Percentiles rank a stretch among this genome's conserved stretches.
phyloP scores from a whole-genome alignment of 495 filamentous ascomycete species.

The Zalerion maritima region DNA sequence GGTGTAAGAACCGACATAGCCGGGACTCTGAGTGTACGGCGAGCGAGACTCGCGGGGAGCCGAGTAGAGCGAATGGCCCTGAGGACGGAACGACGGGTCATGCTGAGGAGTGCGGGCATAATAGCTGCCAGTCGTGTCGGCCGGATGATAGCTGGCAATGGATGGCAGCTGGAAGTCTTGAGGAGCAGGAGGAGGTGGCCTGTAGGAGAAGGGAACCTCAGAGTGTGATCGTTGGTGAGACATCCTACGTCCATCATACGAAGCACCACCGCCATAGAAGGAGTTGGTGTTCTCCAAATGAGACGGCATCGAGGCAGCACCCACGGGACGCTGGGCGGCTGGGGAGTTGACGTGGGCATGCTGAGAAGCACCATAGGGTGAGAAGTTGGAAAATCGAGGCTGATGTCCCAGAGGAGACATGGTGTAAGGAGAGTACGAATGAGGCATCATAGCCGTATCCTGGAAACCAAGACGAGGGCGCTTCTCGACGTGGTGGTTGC shows the following conservation, averaged over 20 bases:
- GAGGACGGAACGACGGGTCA: too few relatives aligned
- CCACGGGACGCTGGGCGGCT: not conserved
- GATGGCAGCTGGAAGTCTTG: too few relatives aligned
- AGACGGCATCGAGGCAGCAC: conserved; percentile 1
- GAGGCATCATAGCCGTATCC: conserved; percentile 6
- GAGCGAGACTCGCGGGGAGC: too few relatives aligned
- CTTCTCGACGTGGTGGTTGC: conserved; percentile 14
- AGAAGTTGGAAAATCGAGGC: conserved; percentile 1
- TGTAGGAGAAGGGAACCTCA: conserved; percentile 1
- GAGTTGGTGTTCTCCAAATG: too few relatives aligned
- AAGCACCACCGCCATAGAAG: too few relatives aligned
- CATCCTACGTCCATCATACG: too few relatives aligned
- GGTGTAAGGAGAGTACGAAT: conserved; percentile 3
- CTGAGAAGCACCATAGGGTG: too few relatives aligned
- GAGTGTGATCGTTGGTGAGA: conserved; percentile 10
- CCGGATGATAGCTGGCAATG: not conserved
- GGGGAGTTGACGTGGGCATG: conserved; percentile 1
- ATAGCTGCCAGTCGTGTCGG: not conserved
- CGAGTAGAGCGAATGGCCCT: too few relatives aligned
- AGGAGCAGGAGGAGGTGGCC: too few relatives aligned
- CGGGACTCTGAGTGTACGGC: too few relatives aligned
- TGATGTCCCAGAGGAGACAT: conserved; percentile 6
- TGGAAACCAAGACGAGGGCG: conserved; percentile 12
- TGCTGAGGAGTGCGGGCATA: not conserved
- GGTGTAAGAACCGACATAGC: too few relatives aligned